Evolutionary conservation across 306 rosid genomes (phyloP).

Genomic region (Lathyrus aphaca): DNA sequence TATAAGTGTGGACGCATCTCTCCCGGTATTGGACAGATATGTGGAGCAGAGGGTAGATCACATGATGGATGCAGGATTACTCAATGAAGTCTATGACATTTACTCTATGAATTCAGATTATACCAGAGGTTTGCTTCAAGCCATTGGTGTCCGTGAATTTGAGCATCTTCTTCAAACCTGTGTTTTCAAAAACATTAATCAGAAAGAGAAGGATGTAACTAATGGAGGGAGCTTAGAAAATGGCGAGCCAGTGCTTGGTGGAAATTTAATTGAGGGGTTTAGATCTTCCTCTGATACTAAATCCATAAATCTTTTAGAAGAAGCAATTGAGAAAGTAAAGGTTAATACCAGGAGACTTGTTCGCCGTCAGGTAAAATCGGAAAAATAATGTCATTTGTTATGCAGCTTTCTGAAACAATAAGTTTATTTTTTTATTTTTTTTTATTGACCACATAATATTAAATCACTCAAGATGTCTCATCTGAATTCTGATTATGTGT

Average conservation of each 20-base stretch:
- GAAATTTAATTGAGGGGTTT: conserved; percentile 49
- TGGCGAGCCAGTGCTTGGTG: conserved; percentile 47
- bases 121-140: conserved; percentile 80
- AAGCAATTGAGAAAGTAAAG: conserved; percentile 81
- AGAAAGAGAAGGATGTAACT: conserved; percentile 32
- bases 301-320: conserved; percentile 52
- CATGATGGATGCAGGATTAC: conserved; percentile 83
- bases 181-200: conserved; percentile 35
- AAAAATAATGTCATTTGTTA: conserved; percentile 15
- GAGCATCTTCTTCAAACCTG: conserved; percentile 56
- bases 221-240: conserved; percentile 41
- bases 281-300: conserved; percentile 48
- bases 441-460: neutral
- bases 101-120: conserved; percentile 67
- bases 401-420: conserved; percentile 5
- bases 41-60: conserved; percentile 85
- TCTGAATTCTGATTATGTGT: conserved; percentile 10
- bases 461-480: neutral
- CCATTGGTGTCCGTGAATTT: conserved; percentile 90
- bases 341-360: conserved; percentile 79
- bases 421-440: no score
- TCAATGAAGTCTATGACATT: conserved; percentile 75
- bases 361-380: conserved; percentile 81
- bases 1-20: conserved; percentile 76
- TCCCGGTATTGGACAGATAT: conserved; percentile 72